Evolutionary conservation across 106 monocot genomes (phyloP), one percentile per base, ranked within the genome.

Genomic region (Allium fistulosum): DNA sequence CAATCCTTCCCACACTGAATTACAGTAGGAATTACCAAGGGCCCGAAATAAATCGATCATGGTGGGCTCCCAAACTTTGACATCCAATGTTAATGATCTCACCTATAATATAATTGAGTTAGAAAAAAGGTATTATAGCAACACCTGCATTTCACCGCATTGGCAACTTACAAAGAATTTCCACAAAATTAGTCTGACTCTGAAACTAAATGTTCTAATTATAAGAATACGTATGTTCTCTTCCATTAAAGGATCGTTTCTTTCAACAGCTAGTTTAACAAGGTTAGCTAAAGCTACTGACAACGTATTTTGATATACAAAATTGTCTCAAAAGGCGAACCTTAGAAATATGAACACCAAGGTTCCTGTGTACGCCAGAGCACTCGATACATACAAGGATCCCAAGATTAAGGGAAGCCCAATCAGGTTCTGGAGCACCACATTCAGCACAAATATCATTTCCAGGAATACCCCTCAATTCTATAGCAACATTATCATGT

Each of bases 271-370:
- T 67, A 6, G 10, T 12, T 7, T 7, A n/a, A 67, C 14, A 26
- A 15, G 11, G 65, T 48, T 7, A 17, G 48, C 65, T 17, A 65
- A 48, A 65, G 15, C 48, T 49, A 65, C 47, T 48, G 37, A 65
- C 46, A 27, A 65, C n/a, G 6, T 49, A 63, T 47, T 8, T 10
- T 13, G 7, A n/a, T 47, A 63, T 17, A 47, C 14, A 7, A 17
- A 46, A 37, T 49, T 22, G 68, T 69, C 7, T 59, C 57, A 46
- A 56, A 72, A 15, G 53, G 66, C 46, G 46, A 62, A 94, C 97
- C 97, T 97, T 97, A 52, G 97, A 97, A 77, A 97, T 89, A 69
- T 97, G 97, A 73, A 97, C 97, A 58, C 97, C 97, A 71, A 97
- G 89, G 80, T 97, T 97, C 61, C 97, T 77, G 75, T 97, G 97